Evolutionary conservation across 371 early-diverging fungal species (phyloP).

Genomic region (Apophysomyces trapeziformis): DNA sequence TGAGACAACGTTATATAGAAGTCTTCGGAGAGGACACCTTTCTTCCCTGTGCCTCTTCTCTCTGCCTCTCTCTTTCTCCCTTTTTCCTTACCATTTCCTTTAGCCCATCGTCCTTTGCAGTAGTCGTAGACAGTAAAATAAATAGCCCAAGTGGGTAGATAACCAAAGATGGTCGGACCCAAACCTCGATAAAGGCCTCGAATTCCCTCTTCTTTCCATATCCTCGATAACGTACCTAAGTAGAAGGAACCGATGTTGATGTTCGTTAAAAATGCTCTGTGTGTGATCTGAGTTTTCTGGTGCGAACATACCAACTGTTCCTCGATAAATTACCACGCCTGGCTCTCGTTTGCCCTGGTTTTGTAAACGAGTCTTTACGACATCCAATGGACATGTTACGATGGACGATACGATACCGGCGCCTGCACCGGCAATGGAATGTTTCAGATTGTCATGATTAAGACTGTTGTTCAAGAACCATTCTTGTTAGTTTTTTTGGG

Average conservation of each 20-base stretch:
- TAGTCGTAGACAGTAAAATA: constrained; percentile 85
- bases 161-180: constrained; percentile 86
- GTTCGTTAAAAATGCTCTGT: neutral
- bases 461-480: constrained; percentile 23
- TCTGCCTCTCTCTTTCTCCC: neutral
- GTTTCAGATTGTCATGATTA: constrained; percentile 67
- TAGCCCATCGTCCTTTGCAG: constrained; percentile 52
- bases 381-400: constrained; percentile 92
- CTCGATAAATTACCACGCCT: constrained; percentile 39
- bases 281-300: no score
- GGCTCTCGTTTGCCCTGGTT: constrained; percentile 74
- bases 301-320: constrained; percentile 43
- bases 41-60: neutral
- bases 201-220: constrained; percentile 85
- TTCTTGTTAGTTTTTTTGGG: no score
- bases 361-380: constrained; percentile 93
- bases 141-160: constrained; percentile 91
- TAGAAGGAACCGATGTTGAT: neutral
- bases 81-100: constrained; percentile 1
- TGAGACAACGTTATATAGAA: neutral
- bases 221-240: constrained; percentile 70
- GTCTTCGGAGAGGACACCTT: neutral
- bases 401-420: constrained; percentile 85
- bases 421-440: constrained; percentile 84
- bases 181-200: constrained; percentile 92